These are phyloP conservation scores for Carex cristatella DNA, from an alignment of 176 grass and related monocot genomes.

Conservation along the genomic window DNA sequence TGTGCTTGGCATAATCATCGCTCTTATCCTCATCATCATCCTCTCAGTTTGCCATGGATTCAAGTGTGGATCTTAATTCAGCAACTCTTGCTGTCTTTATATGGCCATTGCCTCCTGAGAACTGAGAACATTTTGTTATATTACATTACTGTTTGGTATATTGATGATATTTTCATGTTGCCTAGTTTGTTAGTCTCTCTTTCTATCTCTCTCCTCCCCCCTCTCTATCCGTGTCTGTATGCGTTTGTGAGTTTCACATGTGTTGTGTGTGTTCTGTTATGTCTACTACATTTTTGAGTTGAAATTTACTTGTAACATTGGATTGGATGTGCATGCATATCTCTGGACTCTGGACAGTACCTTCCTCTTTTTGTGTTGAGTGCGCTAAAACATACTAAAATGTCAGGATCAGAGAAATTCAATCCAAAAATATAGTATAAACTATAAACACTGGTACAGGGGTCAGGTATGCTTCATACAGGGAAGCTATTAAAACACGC, in stretches of 20 bases:
- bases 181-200: not conserved
- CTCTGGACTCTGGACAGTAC: not conserved
- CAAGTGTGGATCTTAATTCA: slow-evolving; percentile 53
- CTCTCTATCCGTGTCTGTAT: not conserved
- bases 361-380: not conserved
- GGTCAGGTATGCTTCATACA: not conserved
- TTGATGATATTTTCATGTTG: slow-evolving; percentile 12
- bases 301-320: slow-evolving; percentile 17
- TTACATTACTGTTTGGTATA: slow-evolving; percentile 22
- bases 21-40: slow-evolving; percentile 82
- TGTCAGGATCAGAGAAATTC: too few relatives aligned
- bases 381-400: not conserved
- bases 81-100: not conserved
- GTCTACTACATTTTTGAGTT: slow-evolving; percentile 22
- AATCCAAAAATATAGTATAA: too few relatives aligned
- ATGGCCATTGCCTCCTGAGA: slow-evolving; percentile 21
- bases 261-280: slow-evolving; percentile 9
- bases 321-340: not conserved
- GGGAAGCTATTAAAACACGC: not conserved
- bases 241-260: not conserved
- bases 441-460: too few relatives aligned
- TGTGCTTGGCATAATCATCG: slow-evolving; percentile 77
- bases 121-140: slow-evolving; percentile 12
- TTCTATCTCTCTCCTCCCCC: not conserved
- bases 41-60: slow-evolving; percentile 90